Percentiles rank a stretch among this genome's conserved stretches.
Conservation (phyloP, 2,329 filamentous ascomycete genomes). For the Cytospora piceicola region DNA sequence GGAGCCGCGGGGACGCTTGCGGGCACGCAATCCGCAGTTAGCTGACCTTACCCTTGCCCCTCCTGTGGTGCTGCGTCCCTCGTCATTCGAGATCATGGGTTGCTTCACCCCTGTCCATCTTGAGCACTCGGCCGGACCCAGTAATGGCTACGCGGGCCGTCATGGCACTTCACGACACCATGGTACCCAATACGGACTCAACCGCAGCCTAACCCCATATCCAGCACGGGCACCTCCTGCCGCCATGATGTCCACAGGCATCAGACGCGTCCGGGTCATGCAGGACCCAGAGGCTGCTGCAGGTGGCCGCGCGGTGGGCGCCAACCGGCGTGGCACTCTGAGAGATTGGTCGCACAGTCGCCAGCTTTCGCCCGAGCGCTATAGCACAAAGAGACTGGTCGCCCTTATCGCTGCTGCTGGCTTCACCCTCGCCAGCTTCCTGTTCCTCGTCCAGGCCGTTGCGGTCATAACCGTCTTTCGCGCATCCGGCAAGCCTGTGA, state of each 20-base stretch:
- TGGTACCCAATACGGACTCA: not conserved
- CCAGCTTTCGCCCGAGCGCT: not conserved
- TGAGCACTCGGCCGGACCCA: not conserved
- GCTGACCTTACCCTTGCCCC: not conserved
- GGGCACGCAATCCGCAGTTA: too few species aligned
- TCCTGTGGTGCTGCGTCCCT: not conserved
- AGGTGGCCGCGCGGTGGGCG: not conserved
- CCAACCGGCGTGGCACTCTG: not conserved
- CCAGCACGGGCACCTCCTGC: not conserved
- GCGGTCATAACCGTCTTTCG: not conserved
- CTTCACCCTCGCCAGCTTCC: not conserved
- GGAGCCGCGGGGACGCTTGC: not conserved
- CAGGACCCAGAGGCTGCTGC: not conserved
- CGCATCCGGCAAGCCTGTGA: not conserved
- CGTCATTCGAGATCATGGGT: slow-evolving; percentile 21
- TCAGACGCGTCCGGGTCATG: not conserved
- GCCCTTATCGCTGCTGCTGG: not conserved
- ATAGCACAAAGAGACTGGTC: not conserved
- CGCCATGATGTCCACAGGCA: not conserved
- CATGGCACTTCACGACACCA: not conserved
- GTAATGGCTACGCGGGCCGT: not conserved
- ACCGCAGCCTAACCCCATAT: not conserved
- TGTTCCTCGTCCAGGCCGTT: not conserved
- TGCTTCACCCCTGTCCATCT: not conserved
- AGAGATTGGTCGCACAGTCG: not conserved